A percentile compares a stretch with the other conserved stretches of the same genome.
phyloP scores from a whole-genome alignment of 2,329 filamentous ascomycete genomes.

The Fusarium chaquense region DNA sequence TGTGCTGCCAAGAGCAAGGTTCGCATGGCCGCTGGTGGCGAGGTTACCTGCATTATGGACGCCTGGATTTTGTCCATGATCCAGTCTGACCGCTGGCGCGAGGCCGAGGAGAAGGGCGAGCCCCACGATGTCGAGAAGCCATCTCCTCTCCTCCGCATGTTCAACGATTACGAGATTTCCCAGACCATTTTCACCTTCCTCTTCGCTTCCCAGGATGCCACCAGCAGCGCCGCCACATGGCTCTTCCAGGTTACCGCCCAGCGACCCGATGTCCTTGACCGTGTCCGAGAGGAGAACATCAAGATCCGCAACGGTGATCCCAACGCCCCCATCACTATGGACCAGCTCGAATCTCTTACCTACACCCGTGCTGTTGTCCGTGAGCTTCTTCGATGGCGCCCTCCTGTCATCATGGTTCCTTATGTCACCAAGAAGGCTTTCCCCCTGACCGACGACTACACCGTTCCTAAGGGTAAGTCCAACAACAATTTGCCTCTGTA shows the following conservation, averaged over 20 bases:
- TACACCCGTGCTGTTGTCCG: conserved; percentile 94
- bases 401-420: conserved; percentile 96
- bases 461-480: conserved; percentile 82
- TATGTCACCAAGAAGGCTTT: conserved; percentile 96
- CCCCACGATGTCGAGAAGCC: conserved; percentile 83
- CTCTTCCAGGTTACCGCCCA: conserved; percentile 95
- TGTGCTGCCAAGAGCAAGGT: conserved; percentile 95
- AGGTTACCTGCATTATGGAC: conserved; percentile 93
- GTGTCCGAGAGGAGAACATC: conserved; percentile 91
- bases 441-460: conserved; percentile 88
- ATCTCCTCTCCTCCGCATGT: conserved; percentile 82
- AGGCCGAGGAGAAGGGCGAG: conserved; percentile 80
- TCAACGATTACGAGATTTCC: conserved; percentile 90
- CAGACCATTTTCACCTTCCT: conserved; percentile 96
- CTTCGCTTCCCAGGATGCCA: conserved; percentile 97
- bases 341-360: conserved; percentile 86
- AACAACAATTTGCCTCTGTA: not conserved
- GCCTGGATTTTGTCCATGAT: conserved; percentile 92
- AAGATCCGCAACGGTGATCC: conserved; percentile 79
- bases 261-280: conserved; percentile 90
- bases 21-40: conserved; percentile 88
- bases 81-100: conserved; percentile 83
- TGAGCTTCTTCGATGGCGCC: conserved; percentile 91
- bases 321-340: conserved; percentile 78
- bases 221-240: conserved; percentile 93